These are phyloP conservation scores for Blastomyces gilchristii DNA, from an alignment of 2,329 filamentous ascomycete genomes.

Conservation along the genomic window DNA sequence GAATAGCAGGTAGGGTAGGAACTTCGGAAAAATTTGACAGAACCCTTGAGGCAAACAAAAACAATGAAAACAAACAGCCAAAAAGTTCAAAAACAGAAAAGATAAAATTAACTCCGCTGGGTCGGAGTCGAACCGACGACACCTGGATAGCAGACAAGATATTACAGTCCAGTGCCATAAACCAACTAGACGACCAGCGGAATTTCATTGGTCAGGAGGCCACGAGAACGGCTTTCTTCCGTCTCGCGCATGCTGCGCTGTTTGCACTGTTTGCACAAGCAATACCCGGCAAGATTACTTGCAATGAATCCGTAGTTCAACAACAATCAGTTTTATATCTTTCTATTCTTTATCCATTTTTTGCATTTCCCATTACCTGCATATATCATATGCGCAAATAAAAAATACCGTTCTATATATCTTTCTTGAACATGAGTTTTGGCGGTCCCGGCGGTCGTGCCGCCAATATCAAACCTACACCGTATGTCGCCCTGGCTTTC, in stretches of 20 bases:
- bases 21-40: too few relatives aligned
- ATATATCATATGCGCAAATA: neutral
- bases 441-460: conserved; percentile 59
- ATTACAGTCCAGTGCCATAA: conserved; percentile 9
- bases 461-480: conserved; percentile 56
- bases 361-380: neutral
- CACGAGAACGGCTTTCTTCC: neutral
- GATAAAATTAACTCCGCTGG: neutral
- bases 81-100: too few relatives aligned
- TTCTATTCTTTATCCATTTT: neutral
- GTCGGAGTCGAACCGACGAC: conserved; percentile 9
- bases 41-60: too few relatives aligned
- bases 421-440: conserved; percentile 43
- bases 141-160: conserved; percentile 8
- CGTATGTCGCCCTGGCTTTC: conserved; percentile 41
- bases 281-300: neutral
- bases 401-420: neutral
- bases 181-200: conserved; percentile 9
- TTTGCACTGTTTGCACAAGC: conserved; percentile 19
- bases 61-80: too few relatives aligned
- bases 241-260: neutral
- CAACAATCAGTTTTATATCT: neutral
- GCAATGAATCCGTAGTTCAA: neutral
- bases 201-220: neutral
- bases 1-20: too few relatives aligned